Evolutionary conservation across 495 filamentous ascomycete genomes (phyloP), one percentile per base, ranked within the genome.

Genomic region (Articulospora tetracladia): DNA sequence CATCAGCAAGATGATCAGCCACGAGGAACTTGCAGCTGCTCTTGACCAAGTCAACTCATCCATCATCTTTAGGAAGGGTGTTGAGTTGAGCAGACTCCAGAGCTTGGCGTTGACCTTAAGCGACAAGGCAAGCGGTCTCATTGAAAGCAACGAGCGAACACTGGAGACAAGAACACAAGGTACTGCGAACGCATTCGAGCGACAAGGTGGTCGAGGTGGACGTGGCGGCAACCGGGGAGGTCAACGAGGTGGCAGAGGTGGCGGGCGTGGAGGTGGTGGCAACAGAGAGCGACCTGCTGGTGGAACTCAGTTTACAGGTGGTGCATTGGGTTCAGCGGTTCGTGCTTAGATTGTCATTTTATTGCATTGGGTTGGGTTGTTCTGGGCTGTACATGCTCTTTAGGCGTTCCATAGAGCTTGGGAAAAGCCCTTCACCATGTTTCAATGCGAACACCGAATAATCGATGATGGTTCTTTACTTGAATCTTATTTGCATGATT

Each of bases 11-110:
- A 99, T 99, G 94, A 98, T 98, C 74, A 96, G 92, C 60, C 94
- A 99, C 77, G 94, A 99, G 72, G 94, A 99, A 68, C 85, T 99
- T 41, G 90, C 89, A 26, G 94, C 94, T 55, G 95, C 94, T 30
- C 83, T 99, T 39, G 94, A 99, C 80, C 94, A 98, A 75, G 95
- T 99, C 76, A 97, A 93, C 73, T 86, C 89, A 60, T 93, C 92
- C 36, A 93, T 99, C 73, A 91, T 98, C 76, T 99, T 99, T 90
- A 86, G 95, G 74, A 98, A 98, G 86, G 94, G 94, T 51, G 94
- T 99, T 56, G 95, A 99, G 79, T 82, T 99, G 51, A 96, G 91
- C 61, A 84, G 94, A 63, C 85, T 99, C 54, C 94, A 99, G 78
- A 96, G 90, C 76, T 78, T 98, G 71, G 92, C 96, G 57, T 83